Evolutionary conservation across 164 flowering plant species (phyloP).

Genomic region (Stephania cephalantha): DNA sequence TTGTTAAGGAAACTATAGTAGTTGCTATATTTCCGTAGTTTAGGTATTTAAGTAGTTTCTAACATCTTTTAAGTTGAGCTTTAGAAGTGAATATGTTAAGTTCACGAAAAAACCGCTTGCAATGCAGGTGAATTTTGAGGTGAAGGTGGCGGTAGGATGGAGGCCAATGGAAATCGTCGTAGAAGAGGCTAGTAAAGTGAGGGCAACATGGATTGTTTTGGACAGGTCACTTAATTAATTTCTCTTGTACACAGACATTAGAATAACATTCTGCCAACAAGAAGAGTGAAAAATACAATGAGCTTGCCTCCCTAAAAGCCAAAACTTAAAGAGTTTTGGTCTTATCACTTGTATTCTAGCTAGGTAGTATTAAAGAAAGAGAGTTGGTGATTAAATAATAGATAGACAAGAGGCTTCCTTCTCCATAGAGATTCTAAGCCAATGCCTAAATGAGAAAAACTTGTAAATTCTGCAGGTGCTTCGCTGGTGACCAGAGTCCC

Average conservation of each 20-base stretch:
- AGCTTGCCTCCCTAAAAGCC: neutral
- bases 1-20: no score
- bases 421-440: neutral
- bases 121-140: conserved; percentile 32
- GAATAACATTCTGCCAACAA: neutral
- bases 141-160: conserved; percentile 26
- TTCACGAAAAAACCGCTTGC: neutral
- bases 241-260: neutral
- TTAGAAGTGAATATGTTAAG: no score
- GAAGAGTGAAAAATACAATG: conserved; percentile 4
- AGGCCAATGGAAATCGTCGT: conserved; percentile 18
- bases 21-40: no score
- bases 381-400: neutral
- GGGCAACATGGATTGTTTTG: conserved; percentile 30
- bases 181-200: conserved; percentile 23
- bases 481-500: conserved; percentile 21
- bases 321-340: no score
- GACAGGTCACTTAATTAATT: conserved; percentile 25
- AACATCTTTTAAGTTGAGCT: neutral
- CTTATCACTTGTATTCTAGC: neutral
- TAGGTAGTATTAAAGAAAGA: neutral
- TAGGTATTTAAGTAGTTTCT: no score
- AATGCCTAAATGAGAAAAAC: neutral
- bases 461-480: conserved; percentile 25
- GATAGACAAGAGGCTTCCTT: neutral